Base-by-base conservation (phyloP, 2,329 filamentous ascomycete genomes). In the Aspergillus tamarii region DNA sequence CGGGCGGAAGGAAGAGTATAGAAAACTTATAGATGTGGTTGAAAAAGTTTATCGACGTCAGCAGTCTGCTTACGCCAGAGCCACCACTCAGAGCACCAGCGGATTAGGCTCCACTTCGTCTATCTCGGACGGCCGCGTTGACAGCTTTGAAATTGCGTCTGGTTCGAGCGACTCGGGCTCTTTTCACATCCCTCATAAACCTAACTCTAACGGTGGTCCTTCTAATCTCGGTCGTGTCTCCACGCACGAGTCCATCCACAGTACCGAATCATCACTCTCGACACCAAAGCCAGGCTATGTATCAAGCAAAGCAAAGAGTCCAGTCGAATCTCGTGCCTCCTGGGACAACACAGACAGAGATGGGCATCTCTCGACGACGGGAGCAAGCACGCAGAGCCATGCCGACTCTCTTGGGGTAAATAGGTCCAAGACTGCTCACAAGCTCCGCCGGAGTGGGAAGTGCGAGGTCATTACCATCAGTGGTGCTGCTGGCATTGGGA, bases 41-140 rank as follows among this genome's bases (percentile, higher is more conserved):
- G 89, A 96, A 67, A 89, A 88, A 54, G 90, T 93, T 56, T 87
- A 91, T 23, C 88, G 84, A 72, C 88, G 85, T 39, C 91, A 94
- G 57, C 78, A 80, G 50, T 69, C 72, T 26, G 70, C 74, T 8
- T 69, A 71, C 43, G 70, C 74, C 9, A 78, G 75, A 58, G 72
- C 74, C 14, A 71, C 67, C 9, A 66, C 72, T 9, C 77, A 77
- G 61, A 69, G 68, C 39, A 68, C 75, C 10, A 82, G 80, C 67
- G 78, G 80, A 11, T 67, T 86, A 34, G 85, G 84, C 28, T 87
- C 86, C 43, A 78, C 73, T 56, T 87, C 85, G 1, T 85, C 85
- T 5, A 74, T 82, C 14, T 85, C 84, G 0, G 84, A 85, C 61
- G 76, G 80, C 39, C 82, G 83, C 16, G 72, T 81, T 57, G 84